Conservation (phyloP, 805 yeast species). For the Schwanniomyces occidentalis region DNA sequence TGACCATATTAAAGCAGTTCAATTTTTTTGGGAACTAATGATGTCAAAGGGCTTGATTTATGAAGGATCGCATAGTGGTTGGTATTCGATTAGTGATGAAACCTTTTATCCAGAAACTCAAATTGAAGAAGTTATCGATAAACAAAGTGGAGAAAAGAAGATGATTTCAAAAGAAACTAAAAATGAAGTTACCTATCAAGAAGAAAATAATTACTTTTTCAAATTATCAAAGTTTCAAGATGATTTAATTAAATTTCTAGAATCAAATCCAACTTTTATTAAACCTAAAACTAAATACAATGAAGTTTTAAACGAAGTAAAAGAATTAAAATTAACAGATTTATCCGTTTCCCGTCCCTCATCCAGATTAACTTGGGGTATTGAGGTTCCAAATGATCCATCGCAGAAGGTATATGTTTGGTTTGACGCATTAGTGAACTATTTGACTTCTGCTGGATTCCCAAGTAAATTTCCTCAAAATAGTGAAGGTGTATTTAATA, state of each 20-base stretch:
- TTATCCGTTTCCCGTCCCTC: slow-evolving; percentile 87
- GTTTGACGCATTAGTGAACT: slow-evolving; percentile 93
- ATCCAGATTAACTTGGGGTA: slow-evolving; percentile 82
- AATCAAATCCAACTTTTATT: slow-evolving; percentile 58
- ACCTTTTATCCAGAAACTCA: slow-evolving; percentile 88
- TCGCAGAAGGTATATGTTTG: slow-evolving; percentile 88
- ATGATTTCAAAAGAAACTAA: slow-evolving; percentile 66
- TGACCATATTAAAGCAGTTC: slow-evolving; percentile 71
- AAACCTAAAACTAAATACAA: slow-evolving; percentile 58
- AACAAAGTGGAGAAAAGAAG: slow-evolving; percentile 27
- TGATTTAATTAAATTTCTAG: slow-evolving; percentile 49
- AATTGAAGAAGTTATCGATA: slow-evolving; percentile 41
- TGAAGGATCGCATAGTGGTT: slow-evolving; percentile 83
- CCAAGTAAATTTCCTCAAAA: slow-evolving; percentile 18
- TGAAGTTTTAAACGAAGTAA: slow-evolving; percentile 60
- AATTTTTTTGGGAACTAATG: slow-evolving; percentile 67
- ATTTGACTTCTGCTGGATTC: slow-evolving; percentile 70
- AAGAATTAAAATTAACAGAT: slow-evolving; percentile 51
- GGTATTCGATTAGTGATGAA: slow-evolving; percentile 95
- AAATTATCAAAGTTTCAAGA: slow-evolving; percentile 62
- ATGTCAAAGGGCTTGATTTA: slow-evolving; percentile 65
- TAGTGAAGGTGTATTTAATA: not conserved
- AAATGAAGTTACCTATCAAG: slow-evolving; percentile 69
- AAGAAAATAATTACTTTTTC: slow-evolving; percentile 88
- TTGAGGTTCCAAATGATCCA: slow-evolving; percentile 78